A percentile compares a stretch with the other conserved stretches of the same genome.
These are phyloP conservation scores for Phanerodontia chrysosporium DNA, from an alignment of 768 basidiomycete species.

Conservation along the genomic window DNA sequence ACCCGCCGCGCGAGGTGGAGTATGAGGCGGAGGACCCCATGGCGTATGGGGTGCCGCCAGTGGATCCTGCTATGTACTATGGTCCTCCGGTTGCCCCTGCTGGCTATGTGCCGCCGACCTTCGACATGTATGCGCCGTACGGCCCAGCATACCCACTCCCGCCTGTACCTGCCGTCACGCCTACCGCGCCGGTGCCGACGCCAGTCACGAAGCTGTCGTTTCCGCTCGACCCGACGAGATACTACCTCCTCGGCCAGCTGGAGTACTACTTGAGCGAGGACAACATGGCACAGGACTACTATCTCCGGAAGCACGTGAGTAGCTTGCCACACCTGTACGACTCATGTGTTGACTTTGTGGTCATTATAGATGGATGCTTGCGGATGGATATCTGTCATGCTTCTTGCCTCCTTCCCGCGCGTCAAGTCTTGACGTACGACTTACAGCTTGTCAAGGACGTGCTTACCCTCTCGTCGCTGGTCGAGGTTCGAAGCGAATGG, in stretches of 20 bases:
- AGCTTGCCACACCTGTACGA: slow-evolving; percentile 4
- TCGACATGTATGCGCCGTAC: slow-evolving; percentile 19
- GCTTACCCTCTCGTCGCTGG: slow-evolving; percentile 56
- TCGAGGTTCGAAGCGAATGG: slow-evolving; percentile 66
- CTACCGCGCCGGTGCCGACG: slow-evolving; percentile 39
- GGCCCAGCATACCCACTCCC: slow-evolving; percentile 19
- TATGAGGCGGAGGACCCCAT: neutral
- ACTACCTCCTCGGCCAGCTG: slow-evolving; percentile 73
- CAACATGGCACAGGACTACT: slow-evolving; percentile 87
- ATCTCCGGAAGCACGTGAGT: slow-evolving; percentile 71
- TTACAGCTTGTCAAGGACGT: slow-evolving; percentile 63
- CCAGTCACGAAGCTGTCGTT: slow-evolving; percentile 45
- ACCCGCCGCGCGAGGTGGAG: slow-evolving; percentile 10
- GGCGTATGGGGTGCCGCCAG: neutral
- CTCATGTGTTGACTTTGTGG: neutral
- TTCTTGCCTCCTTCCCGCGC: slow-evolving; percentile 87
- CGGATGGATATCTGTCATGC: slow-evolving; percentile 81
- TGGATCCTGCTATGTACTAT: neutral
- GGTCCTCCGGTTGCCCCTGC: slow-evolving; percentile 4
- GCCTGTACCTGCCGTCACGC: slow-evolving; percentile 11
- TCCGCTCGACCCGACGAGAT: slow-evolving; percentile 62
- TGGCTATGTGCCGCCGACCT: slow-evolving; percentile 12
- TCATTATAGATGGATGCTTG: slow-evolving; percentile 79
- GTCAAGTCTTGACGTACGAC: slow-evolving; percentile 62
- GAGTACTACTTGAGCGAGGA: slow-evolving; percentile 92